A percentile compares a stretch with the other conserved stretches of the same genome.
Evolutionary conservation across 2,329 filamentous ascomycete species (phyloP).

Genomic region (Calonectria multiphialidica): DNA sequence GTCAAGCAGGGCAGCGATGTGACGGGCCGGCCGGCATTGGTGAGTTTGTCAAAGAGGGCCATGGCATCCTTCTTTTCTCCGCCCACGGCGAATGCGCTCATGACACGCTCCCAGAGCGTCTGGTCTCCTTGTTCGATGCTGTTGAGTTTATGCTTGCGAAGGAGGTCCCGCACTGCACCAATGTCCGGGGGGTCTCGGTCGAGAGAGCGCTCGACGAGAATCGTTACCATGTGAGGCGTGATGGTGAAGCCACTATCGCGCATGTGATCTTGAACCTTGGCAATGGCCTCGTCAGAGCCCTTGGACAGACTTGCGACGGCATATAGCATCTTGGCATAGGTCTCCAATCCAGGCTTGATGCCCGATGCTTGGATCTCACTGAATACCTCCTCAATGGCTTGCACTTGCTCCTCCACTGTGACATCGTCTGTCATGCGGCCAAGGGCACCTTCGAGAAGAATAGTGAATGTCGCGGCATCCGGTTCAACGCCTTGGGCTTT

Average conservation of each 20-base stretch:
- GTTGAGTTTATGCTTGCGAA: conserved; percentile 65
- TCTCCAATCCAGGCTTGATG: conserved; percentile 70
- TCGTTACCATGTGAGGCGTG: conserved; percentile 79
- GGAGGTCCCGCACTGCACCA: conserved; percentile 68
- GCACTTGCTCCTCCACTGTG: conserved; percentile 62
- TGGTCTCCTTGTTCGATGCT: conserved; percentile 60
- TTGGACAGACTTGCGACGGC: conserved; percentile 50
- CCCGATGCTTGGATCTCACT: conserved; percentile 67
- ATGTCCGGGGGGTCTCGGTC: conserved; percentile 68
- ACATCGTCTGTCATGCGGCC: conserved; percentile 51
- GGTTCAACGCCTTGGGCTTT: conserved; percentile 63
- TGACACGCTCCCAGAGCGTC: conserved; percentile 77
- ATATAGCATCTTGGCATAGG: conserved; percentile 79
- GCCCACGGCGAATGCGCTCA: conserved; percentile 73
- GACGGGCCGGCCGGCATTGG: conserved; percentile 51
- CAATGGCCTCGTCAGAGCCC: conserved; percentile 62
- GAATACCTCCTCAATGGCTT: conserved; percentile 67
- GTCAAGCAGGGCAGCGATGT: conserved; percentile 58
- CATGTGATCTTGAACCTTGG: conserved; percentile 74
- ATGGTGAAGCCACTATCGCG: conserved; percentile 62
- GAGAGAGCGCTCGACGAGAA: conserved; percentile 78
- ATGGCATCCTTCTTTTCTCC: conserved; percentile 65
- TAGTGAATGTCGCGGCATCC: conserved; percentile 79
- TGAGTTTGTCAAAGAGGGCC: conserved; percentile 60
- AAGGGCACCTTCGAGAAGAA: conserved; percentile 74